phyloP scores from a whole-genome alignment of 208 protist genomes.

The Tritrichomonas foetus region DNA sequence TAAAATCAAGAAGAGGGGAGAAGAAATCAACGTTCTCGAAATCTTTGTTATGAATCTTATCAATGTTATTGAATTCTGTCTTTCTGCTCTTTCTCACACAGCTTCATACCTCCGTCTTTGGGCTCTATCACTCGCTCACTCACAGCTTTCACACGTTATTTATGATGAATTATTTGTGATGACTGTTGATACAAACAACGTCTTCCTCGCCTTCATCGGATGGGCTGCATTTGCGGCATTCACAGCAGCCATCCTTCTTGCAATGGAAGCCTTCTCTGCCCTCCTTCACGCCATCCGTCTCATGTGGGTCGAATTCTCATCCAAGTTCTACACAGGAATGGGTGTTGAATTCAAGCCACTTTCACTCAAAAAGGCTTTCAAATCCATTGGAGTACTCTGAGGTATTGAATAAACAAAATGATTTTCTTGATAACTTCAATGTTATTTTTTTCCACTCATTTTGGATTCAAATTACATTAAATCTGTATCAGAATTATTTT shows the following conservation, averaged over 20 bases:
- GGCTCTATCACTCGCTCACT: slow-evolving; percentile 98
- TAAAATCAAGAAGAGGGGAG: neutral
- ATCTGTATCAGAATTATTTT: neutral
- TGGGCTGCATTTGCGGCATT: slow-evolving; percentile 82
- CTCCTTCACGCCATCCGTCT: slow-evolving; percentile 96
- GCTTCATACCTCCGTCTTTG: slow-evolving; percentile 99
- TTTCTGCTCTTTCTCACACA: slow-evolving; percentile 97
- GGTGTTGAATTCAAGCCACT: slow-evolving; percentile 7
- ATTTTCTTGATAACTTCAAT: neutral
- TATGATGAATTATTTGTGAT: slow-evolving; percentile 38
- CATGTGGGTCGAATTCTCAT: slow-evolving; percentile 69
- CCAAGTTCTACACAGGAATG: slow-evolving; percentile 51
- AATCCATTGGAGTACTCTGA: neutral
- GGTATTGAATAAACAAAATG: neutral
- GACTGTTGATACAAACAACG: neutral
- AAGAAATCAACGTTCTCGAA: slow-evolving; percentile 72
- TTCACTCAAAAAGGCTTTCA: neutral
- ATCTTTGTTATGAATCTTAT: slow-evolving; percentile 93
- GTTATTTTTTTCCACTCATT: neutral
- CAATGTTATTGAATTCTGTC: slow-evolving; percentile 98
- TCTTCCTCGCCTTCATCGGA: slow-evolving; percentile 72
- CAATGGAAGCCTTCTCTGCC: slow-evolving; percentile 95
- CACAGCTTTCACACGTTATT: slow-evolving; percentile 57
- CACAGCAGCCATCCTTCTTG: slow-evolving; percentile 88
- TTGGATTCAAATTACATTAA: neutral